phyloP scores from a whole-genome alignment of 2,329 filamentous ascomycete genomes.

The Calonectria pseudoturangicola region DNA sequence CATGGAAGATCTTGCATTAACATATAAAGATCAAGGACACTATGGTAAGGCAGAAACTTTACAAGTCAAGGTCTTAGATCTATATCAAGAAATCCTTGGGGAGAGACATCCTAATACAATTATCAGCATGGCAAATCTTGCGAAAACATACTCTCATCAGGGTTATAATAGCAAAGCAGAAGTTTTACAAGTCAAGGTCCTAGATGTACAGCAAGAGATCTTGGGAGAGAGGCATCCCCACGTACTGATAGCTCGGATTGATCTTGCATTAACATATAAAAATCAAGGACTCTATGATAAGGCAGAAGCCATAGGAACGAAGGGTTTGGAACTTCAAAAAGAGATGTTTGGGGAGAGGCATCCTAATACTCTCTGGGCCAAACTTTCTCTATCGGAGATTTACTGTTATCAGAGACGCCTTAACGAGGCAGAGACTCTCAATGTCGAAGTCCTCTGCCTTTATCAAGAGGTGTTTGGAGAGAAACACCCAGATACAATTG shows the following conservation, averaged over 20 bases:
- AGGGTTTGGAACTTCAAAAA: background rate
- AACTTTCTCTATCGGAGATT: background rate
- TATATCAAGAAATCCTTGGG: background rate
- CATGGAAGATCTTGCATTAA: background rate
- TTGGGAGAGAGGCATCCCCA: background rate
- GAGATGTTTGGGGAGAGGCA: background rate
- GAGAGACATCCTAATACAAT: background rate
- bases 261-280: background rate
- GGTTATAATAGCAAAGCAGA: background rate
- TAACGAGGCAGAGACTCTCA: background rate
- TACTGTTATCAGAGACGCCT: background rate
- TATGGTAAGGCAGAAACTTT: background rate
- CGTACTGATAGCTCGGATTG: background rate
- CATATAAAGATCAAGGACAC: background rate
- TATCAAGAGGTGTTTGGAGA: slow-evolving; percentile 12
- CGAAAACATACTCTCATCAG: too few relatives aligned
- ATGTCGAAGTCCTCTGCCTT: background rate
- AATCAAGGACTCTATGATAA: background rate
- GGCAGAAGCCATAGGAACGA: background rate
- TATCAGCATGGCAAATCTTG: too few relatives aligned
- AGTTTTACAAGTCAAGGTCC: background rate
- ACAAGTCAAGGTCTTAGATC: background rate
- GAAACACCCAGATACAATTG: slow-evolving; percentile 1
- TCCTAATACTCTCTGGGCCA: background rate
- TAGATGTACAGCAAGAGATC: background rate